Percentiles rank a stretch among this genome's conserved stretches.
phyloP scores from a whole-genome alignment of 805 yeast species.

The Pichia paraexigua region DNA sequence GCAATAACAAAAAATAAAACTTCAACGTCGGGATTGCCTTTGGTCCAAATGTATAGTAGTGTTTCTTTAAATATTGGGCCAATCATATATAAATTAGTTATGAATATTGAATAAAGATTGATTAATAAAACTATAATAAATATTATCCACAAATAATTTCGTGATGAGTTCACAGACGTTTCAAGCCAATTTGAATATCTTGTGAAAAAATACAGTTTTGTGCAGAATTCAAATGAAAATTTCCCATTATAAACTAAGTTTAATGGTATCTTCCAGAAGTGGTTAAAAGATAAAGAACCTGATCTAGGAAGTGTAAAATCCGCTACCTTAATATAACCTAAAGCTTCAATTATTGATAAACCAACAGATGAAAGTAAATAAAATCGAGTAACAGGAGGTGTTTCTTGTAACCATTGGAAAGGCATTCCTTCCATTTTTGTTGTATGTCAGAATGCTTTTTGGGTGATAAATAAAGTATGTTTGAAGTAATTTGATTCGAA shows the following conservation, averaged over 20 bases:
- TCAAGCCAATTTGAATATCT: conserved; percentile 35
- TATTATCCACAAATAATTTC: conserved; percentile 34
- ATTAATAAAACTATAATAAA: conserved; percentile 24
- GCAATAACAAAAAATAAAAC: conserved; percentile 34
- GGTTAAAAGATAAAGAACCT: conserved; percentile 5
- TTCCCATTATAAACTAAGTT: conserved; percentile 34
- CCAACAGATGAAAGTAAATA: conserved; percentile 29
- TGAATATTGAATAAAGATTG: conserved; percentile 24
- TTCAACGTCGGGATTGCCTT: conserved; percentile 35
- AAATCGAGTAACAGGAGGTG: conserved; percentile 40
- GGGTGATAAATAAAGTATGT: neutral
- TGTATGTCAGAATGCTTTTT: neutral
- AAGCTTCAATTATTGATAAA: conserved; percentile 27
- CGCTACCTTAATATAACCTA: conserved; percentile 26
- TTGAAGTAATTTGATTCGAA: neutral
- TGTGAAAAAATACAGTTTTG: conserved; percentile 30
- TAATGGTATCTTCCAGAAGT: conserved; percentile 31
- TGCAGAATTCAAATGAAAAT: conserved; percentile 30
- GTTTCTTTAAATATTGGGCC: conserved; percentile 33
- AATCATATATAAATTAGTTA: conserved; percentile 26
- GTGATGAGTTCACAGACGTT: conserved; percentile 23
- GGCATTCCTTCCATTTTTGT: conserved; percentile 30
- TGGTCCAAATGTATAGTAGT: conserved; percentile 39
- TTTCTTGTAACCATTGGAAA: conserved; percentile 33
- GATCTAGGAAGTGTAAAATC: conserved; percentile 12